Conservation (phyloP, 176 grass and related monocot genomes). For the Elaeis guineensis region DNA sequence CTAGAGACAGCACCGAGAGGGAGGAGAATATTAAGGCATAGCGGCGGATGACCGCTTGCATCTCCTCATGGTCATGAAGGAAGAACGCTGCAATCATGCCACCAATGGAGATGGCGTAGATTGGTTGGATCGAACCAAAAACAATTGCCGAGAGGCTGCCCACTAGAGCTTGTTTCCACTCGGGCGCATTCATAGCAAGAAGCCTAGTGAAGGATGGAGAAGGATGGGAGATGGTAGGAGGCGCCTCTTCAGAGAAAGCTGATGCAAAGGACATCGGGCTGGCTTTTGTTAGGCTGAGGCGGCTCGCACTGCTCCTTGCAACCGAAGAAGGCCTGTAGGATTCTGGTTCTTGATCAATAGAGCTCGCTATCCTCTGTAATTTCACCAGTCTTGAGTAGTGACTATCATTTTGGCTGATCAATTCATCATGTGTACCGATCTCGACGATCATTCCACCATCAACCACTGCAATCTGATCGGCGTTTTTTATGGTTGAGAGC, state of each 20-base stretch:
- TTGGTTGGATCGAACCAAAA: constrained; percentile 89
- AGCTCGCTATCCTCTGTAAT: constrained; percentile 86
- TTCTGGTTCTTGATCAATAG: constrained; percentile 82
- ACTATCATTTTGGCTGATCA: constrained; percentile 50
- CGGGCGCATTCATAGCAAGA: constrained; percentile 83
- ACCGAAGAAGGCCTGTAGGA: constrained; percentile 53
- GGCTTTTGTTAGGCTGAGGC: constrained; percentile 68
- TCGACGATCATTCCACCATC: constrained; percentile 75
- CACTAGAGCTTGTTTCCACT: constrained; percentile 83
- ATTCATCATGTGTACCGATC: constrained; percentile 86
- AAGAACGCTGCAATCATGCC: constrained; percentile 96
- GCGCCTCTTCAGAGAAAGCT: constrained; percentile 1
- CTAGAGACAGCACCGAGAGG: constrained; percentile 63
- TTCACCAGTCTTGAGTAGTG: constrained; percentile 87
- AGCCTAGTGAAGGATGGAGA: constrained; percentile 89
- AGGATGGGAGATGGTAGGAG: constrained; percentile 10
- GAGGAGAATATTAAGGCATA: constrained; percentile 84
- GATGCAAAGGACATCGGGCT: constrained; percentile 62
- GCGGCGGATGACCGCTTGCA: constrained; percentile 63
- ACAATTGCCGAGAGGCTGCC: constrained; percentile 69
- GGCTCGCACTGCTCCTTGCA: constrained; percentile 69
- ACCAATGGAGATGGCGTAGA: constrained; percentile 80
- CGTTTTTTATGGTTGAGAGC: constrained; percentile 90
- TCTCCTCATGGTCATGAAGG: constrained; percentile 61
- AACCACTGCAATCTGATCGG: constrained; percentile 86